Conservation (phyloP, 305 asterid species). For the Fraxinus floribunda region DNA sequence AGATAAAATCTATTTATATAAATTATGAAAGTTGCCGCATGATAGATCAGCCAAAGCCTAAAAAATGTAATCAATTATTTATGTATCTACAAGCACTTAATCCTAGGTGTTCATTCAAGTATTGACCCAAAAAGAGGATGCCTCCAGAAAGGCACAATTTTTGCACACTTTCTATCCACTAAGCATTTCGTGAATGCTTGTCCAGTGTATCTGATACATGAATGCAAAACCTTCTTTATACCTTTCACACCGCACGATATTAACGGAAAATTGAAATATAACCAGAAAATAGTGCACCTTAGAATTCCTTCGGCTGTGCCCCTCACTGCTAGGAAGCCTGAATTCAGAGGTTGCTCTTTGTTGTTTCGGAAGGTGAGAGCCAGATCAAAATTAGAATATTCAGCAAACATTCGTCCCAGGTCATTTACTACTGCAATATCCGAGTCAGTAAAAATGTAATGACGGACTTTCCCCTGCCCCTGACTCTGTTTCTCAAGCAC, state of each 20-base stretch:
- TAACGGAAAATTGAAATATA: not conserved
- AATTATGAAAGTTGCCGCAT: not conserved
- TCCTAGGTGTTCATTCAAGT: not conserved
- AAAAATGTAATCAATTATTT: not conserved
- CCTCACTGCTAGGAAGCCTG: slow-evolving; percentile 89
- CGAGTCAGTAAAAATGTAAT: slow-evolving; percentile 81
- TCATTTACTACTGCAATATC: slow-evolving; percentile 78
- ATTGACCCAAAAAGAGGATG: not conserved
- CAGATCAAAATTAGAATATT: slow-evolving; percentile 65
- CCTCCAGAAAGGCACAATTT: not conserved
- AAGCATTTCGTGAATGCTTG: not conserved
- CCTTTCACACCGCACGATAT: not conserved
- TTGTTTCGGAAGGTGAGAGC: slow-evolving; percentile 95
- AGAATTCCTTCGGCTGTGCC: slow-evolving; percentile 72
- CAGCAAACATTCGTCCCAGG: slow-evolving; percentile 56
- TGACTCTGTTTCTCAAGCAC: slow-evolving; percentile 49
- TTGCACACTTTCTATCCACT: not conserved
- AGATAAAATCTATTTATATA: not conserved
- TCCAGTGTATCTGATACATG: not conserved
- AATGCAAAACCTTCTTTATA: not conserved
- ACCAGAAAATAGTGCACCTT: slow-evolving; percentile 43
- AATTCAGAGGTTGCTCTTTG: slow-evolving; percentile 87
- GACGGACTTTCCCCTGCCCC: slow-evolving; percentile 48
- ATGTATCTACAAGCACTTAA: not conserved
- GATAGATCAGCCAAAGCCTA: not conserved